phyloP scores from a whole-genome alignment of 805 yeast genomes.

The Wickerhamiella musiphila region DNA sequence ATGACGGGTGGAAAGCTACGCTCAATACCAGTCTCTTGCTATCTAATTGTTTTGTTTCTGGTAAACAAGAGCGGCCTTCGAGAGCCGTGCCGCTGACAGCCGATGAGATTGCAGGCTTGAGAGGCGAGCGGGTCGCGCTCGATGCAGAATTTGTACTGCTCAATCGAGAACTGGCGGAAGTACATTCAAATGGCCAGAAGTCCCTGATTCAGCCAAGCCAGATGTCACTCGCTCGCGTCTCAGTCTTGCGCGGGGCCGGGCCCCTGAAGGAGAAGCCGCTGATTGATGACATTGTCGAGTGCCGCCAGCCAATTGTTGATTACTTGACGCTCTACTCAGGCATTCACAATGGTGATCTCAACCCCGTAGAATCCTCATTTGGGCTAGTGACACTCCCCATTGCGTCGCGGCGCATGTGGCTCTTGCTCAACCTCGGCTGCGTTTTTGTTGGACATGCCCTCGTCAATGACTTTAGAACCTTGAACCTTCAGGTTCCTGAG shows the following conservation, averaged over 20 bases:
- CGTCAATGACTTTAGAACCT: slow-evolving; percentile 78
- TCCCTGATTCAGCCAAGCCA: slow-evolving; percentile 56
- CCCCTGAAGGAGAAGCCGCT: slow-evolving; percentile 44
- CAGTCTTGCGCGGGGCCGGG: slow-evolving; percentile 56
- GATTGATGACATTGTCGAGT: slow-evolving; percentile 81
- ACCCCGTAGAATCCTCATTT: slow-evolving; percentile 44
- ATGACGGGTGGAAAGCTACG: slow-evolving; percentile 29
- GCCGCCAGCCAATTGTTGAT: slow-evolving; percentile 49
- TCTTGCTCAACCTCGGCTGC: slow-evolving; percentile 73
- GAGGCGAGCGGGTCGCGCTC: slow-evolving; percentile 71
- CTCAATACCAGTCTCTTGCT: slow-evolving; percentile 52
- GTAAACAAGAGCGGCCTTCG: slow-evolving; percentile 38
- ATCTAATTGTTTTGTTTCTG: slow-evolving; percentile 56
- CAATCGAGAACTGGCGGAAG: slow-evolving; percentile 62
- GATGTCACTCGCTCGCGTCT: slow-evolving; percentile 70
- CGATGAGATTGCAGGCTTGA: slow-evolving; percentile 47
- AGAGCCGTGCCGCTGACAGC: slow-evolving; percentile 57
- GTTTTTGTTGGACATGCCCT: slow-evolving; percentile 92
- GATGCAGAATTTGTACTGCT: slow-evolving; percentile 92
- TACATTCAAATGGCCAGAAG: slow-evolving; percentile 54
- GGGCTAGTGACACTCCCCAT: slow-evolving; percentile 64
- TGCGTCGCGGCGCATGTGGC: slow-evolving; percentile 80
- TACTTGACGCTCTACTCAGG: slow-evolving; percentile 86
- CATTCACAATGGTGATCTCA: slow-evolving; percentile 81
- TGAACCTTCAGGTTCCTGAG: slow-evolving; percentile 76